Conservation (phyloP, 106 monocot genomes). For the Posidonia australis region DNA sequence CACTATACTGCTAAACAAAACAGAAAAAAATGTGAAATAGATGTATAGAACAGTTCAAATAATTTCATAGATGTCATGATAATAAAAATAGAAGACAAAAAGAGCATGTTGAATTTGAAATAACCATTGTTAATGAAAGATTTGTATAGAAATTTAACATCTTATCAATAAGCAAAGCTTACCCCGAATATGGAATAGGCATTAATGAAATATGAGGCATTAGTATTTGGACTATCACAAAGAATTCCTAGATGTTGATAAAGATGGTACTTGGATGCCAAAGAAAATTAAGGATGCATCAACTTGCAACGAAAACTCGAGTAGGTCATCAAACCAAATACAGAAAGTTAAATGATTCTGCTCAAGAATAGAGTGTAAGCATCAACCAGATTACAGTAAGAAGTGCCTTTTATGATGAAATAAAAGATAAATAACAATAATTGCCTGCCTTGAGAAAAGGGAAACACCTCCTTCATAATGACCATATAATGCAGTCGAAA, state of each 20-base stretch:
- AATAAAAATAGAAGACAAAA: background rate
- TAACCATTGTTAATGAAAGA: background rate
- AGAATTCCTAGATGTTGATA: background rate
- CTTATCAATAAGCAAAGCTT: background rate
- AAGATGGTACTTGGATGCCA: background rate
- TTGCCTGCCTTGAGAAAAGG: slow-evolving; percentile 56
- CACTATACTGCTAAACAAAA: too few species aligned
- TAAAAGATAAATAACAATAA: slow-evolving; percentile 43
- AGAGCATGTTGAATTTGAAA: background rate
- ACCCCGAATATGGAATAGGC: background rate
- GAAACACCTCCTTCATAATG: slow-evolving; percentile 66
- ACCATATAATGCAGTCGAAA: slow-evolving; percentile 40
- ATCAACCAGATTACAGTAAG: background rate
- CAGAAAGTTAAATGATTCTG: background rate
- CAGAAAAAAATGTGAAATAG: background rate
- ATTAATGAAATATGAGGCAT: background rate
- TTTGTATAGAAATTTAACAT: background rate
- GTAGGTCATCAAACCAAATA: background rate
- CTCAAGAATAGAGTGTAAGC: too few species aligned
- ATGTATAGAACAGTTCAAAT: background rate
- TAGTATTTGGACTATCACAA: background rate
- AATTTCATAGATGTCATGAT: background rate
- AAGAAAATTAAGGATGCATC: background rate
- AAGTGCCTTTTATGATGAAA: slow-evolving; percentile 2
- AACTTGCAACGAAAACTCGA: background rate